Conservation (phyloP, 1,284 basidiomycete species). For the Apiotrichum akiyoshidainum region DNA sequence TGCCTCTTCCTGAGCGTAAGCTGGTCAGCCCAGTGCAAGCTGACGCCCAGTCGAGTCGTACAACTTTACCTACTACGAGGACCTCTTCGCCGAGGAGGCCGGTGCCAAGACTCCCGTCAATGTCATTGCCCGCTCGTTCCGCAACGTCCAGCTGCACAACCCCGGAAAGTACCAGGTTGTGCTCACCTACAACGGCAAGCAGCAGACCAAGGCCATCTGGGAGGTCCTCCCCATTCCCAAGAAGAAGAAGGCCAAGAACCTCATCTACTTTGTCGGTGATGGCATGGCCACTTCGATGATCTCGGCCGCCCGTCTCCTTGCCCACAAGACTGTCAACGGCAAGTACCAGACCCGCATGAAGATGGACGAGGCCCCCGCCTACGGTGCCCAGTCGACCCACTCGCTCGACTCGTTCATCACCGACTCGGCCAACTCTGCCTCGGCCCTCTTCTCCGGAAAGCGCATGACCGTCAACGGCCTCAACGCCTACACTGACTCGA, state of each 20-base stretch:
- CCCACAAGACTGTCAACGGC: conserved; percentile 53
- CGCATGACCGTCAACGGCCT: conserved; percentile 53
- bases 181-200: conserved; percentile 35
- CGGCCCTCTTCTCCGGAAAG: conserved; percentile 43
- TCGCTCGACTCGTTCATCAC: conserved; percentile 48
- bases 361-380: conserved; percentile 43
- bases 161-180: conserved; percentile 33
- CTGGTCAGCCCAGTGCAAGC: neutral
- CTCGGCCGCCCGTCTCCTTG: conserved; percentile 50
- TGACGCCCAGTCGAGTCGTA: conserved; percentile 28
- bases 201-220: conserved; percentile 46
- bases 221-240: conserved; percentile 35
- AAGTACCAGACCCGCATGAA: conserved; percentile 46
- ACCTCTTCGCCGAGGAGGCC: conserved; percentile 47
- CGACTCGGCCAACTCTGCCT: conserved; percentile 54
- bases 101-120: conserved; percentile 46
- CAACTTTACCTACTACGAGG: conserved; percentile 47
- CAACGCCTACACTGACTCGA: conserved; percentile 44
- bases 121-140: conserved; percentile 49
- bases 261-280: conserved; percentile 51
- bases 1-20: conserved; percentile 33
- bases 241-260: conserved; percentile 45
- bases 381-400: conserved; percentile 43
- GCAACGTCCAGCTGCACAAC: conserved; percentile 45
- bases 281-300: conserved; percentile 48